Conservation (phyloP, 192 early-diverging fungal species). For the Podila horticola region DNA sequence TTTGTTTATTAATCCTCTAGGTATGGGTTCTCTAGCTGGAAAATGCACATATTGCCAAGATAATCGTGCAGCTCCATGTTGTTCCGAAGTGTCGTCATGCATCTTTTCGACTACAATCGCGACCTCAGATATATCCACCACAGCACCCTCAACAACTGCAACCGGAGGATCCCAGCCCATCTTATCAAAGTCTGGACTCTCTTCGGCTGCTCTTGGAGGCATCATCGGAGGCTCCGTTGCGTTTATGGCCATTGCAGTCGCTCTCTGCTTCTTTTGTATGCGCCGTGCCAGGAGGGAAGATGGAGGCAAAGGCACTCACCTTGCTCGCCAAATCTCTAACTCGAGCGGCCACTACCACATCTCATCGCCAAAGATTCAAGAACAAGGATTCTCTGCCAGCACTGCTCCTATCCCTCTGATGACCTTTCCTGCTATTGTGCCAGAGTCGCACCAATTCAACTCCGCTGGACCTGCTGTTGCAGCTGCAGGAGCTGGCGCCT, state of each 20-base stretch:
- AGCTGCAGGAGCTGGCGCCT: slow-evolving; percentile 7
- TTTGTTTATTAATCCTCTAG: slow-evolving; percentile 12
- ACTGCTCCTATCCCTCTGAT: slow-evolving; percentile 38
- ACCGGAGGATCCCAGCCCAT: not conserved
- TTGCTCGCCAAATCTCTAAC: slow-evolving; percentile 35
- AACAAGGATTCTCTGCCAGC: slow-evolving; percentile 22
- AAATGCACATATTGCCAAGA: slow-evolving; percentile 25
- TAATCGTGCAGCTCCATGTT: slow-evolving; percentile 17
- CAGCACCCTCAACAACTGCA: not conserved
- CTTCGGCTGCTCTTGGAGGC: not conserved
- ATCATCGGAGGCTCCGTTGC: slow-evolving; percentile 45
- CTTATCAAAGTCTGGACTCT: not conserved
- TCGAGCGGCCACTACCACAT: slow-evolving; percentile 41
- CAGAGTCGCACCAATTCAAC: slow-evolving; percentile 18
- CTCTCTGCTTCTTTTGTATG: slow-evolving; percentile 11
- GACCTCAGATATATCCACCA: not conserved
- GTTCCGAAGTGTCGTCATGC: slow-evolving; percentile 13
- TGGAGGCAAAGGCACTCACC: slow-evolving; percentile 1
- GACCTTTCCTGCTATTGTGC: slow-evolving; percentile 17
- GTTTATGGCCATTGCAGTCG: slow-evolving; percentile 7
- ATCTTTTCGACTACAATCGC: slow-evolving; percentile 2
- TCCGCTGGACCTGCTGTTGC: slow-evolving; percentile 18
- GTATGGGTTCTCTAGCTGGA: slow-evolving; percentile 1
- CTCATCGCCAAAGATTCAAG: slow-evolving; percentile 43
- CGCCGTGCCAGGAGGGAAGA: slow-evolving; percentile 11